These are phyloP conservation scores for Tephrocybe sp. DNA, from an alignment of 768 basidiomycete genomes.

Conservation along the genomic window DNA sequence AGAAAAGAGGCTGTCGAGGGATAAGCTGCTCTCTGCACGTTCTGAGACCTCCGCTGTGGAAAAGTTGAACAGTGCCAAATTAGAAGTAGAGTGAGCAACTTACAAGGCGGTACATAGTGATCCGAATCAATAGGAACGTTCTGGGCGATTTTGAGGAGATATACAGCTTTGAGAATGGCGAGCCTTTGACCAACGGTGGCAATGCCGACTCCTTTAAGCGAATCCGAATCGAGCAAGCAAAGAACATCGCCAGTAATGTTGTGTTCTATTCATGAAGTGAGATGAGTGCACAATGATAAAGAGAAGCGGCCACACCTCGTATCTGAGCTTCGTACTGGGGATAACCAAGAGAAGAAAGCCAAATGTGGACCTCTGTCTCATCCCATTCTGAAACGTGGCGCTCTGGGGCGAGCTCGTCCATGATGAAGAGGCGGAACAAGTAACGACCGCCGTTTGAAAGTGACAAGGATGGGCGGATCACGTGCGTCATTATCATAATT, in stretches of 20 bases:
- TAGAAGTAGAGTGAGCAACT: slow-evolving; percentile 27
- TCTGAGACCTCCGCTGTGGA: slow-evolving; percentile 59
- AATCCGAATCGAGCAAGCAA: slow-evolving; percentile 78
- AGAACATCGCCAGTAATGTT: slow-evolving; percentile 91
- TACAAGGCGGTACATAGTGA: slow-evolving; percentile 89
- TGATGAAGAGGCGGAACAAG: slow-evolving; percentile 16
- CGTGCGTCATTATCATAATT: slow-evolving; percentile 9
- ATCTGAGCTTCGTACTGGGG: slow-evolving; percentile 85
- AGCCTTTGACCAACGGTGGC: slow-evolving; percentile 90
- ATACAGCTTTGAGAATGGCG: slow-evolving; percentile 89
- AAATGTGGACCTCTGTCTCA: slow-evolving; percentile 77
- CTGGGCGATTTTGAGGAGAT: slow-evolving; percentile 83
- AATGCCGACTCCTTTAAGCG: slow-evolving; percentile 85
- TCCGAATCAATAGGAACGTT: slow-evolving; percentile 81
- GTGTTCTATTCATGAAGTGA: slow-evolving; percentile 60
- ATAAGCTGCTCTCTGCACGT: slow-evolving; percentile 44
- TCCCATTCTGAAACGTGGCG: slow-evolving; percentile 64
- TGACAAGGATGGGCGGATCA: slow-evolving; percentile 6
- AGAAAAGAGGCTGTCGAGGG: slow-evolving; percentile 65
- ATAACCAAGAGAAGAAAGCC: slow-evolving; percentile 76
- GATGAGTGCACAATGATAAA: slow-evolving; percentile 9
- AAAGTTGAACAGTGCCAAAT: slow-evolving; percentile 8
- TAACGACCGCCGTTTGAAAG: slow-evolving; percentile 1
- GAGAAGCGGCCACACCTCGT: slow-evolving; percentile 45
- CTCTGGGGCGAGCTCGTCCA: slow-evolving; percentile 36